Base-by-base conservation (phyloP, 805 yeast genomes). In the Pichia occidentalis region DNA sequence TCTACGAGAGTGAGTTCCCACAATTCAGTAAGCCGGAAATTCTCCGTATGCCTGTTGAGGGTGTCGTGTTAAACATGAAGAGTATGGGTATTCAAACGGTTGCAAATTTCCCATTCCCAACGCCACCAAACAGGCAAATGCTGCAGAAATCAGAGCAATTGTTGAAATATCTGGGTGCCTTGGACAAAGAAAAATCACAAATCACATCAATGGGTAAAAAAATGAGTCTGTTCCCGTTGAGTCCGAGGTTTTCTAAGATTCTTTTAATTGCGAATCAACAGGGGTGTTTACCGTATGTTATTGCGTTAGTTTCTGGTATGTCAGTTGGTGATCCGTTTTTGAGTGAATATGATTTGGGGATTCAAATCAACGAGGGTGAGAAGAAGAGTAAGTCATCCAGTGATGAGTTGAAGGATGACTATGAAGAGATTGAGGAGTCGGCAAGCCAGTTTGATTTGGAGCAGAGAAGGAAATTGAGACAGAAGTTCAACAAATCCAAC, bases 71-170 rank as follows among this genome's bases (percentile, higher is more conserved):
- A 49, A 83, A 83, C 33, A 92, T 92, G 98, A 92, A 92, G 60
- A 76, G 90, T 46, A 92, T 92, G 95, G 97, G 96, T 2, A 88
- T 92, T 44, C 92, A 85, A 56, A 84, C 83, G 37, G 80, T 92
- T 25, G 65, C 77, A 17, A 90, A 92, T 52, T 92, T 92, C 65
- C 98, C 98, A 24, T 92, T 92, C 63, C 63, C 97, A 4, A 88
- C 97, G 0, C 85, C 95, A 2, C 97, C 97, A 0, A 83, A 80
- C 36, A 63, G 80, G 37, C 32, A 34, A 0, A 65, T 81, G 24
- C 63, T 92, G 28, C 58, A 56, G 2, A 75, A 70, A 39, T 94
- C 96, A 0, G 80, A 85, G 44, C 70, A 68, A 39, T 54, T 86
- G 11, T 65, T 92, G 40, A 70, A 73, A 29, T 72, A 75, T 46